Percentiles rank a stretch among this genome's conserved stretches.
phyloP scores from a whole-genome alignment of 495 filamentous ascomycete genomes.

The Hypomontagnella submonticulosa region DNA sequence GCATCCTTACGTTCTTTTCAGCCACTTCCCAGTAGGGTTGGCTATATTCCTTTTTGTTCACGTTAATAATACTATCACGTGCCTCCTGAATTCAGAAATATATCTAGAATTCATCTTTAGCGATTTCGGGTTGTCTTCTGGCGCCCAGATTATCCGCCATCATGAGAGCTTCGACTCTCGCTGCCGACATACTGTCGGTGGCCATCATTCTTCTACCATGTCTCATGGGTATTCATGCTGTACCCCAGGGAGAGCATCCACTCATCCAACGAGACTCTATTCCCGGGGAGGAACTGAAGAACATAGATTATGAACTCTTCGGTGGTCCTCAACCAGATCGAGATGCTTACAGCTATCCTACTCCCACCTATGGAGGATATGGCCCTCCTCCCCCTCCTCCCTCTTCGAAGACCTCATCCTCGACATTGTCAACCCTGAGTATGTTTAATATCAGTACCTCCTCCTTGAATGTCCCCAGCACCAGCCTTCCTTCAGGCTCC shows the following conservation, averaged over 20 bases:
- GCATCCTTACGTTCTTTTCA: slow-evolving; percentile 3
- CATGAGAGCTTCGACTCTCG: slow-evolving; percentile 53
- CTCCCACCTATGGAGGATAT: slow-evolving; percentile 56
- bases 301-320: slow-evolving; percentile 43
- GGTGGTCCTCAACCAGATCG: slow-evolving; percentile 40
- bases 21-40: not conserved
- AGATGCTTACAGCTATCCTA: slow-evolving; percentile 53
- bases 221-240: slow-evolving; percentile 44
- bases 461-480: slow-evolving; percentile 1
- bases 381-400: slow-evolving; percentile 50
- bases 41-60: slow-evolving; percentile 24
- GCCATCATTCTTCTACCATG: slow-evolving; percentile 47
- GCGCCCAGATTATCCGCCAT: slow-evolving; percentile 17
- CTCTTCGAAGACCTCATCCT: slow-evolving; percentile 37
- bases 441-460: slow-evolving; percentile 9
- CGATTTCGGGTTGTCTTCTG: slow-evolving; percentile 1
- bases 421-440: slow-evolving; percentile 18
- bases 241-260: slow-evolving; percentile 42
- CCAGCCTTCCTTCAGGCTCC: slow-evolving; percentile 14
- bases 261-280: slow-evolving; percentile 35
- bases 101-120: slow-evolving; percentile 19
- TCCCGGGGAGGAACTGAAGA: slow-evolving; percentile 21
- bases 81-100: slow-evolving; percentile 8
- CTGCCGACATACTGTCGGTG: slow-evolving; percentile 51
- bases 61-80: slow-evolving; percentile 2